Base-by-base conservation (phyloP, 139 green algal species). In the Dunaliella primolecta region DNA sequence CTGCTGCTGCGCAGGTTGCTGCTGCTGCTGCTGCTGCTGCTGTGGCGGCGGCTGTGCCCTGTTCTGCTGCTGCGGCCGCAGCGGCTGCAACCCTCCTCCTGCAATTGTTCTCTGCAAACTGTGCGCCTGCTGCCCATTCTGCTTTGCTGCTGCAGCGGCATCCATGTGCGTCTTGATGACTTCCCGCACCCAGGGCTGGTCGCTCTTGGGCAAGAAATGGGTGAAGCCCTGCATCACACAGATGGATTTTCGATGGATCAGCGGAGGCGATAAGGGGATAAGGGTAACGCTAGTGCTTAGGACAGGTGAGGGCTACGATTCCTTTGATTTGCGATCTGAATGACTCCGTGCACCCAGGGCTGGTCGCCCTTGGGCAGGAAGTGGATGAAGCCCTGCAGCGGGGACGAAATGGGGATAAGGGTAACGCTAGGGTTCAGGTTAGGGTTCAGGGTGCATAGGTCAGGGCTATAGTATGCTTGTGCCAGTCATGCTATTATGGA, bases 191-290 rank as follows among this genome's bases (percentile, higher is more conserved):
- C 88, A 92, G 0, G 31, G 78, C n/a, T 90, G 86, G 31, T 91
- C 77, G 0, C 78, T 55, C 27, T 75, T 83, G 25, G 88, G 88
- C 57, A 96, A 80, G 85, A 94, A 95, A 21, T 78, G 46, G 1
- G 72, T 76, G 38, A 96, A 93, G 35, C 84, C 87, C 1, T 36
- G 33, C 24, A 95, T n/a, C n/a, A n/a, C n/a, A 86, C 83, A 95
- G 89, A 30, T 55, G 72, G 79, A 38, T 32, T 34, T 36, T 75
- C n/a, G n/a, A n/a, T n/a, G n/a, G n/a, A n/a, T n/a, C n/a, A n/a
- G 78, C 75, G n/a, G n/a, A n/a, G n/a, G n/a, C n/a, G n/a, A n/a
- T n/a, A n/a, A n/a, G n/a, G n/a, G n/a, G n/a, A n/a, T n/a, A n/a
- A n/a, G n/a, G n/a, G n/a, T n/a, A n/a, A n/a, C n/a, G n/a, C n/a